phyloP scores from a whole-genome alignment of 306 rosid genomes.

The Adenanthera pavonina region DNA sequence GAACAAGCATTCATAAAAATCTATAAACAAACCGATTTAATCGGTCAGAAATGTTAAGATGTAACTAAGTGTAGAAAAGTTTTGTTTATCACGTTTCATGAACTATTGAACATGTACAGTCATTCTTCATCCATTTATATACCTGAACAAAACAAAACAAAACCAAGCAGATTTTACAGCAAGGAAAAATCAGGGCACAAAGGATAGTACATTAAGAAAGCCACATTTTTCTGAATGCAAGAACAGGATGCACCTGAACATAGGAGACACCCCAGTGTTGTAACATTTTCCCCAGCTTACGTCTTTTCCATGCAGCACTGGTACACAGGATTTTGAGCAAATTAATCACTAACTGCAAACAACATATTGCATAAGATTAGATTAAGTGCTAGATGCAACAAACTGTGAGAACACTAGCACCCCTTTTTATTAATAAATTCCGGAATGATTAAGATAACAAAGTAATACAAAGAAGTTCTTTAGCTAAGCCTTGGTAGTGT shows the following conservation, averaged over 20 bases:
- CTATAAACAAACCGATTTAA: neutral
- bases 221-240: constrained; percentile 13
- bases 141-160: neutral
- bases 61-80: constrained; percentile 20
- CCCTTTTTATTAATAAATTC: constrained; percentile 25
- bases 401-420: constrained; percentile 25
- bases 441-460: constrained; percentile 30
- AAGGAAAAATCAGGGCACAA: neutral
- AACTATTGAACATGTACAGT: neutral
- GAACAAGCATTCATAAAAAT: constrained; percentile 11
- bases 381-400: constrained; percentile 27
- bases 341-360: constrained; percentile 77
- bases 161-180: constrained; percentile 15
- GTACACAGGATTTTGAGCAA: constrained; percentile 87
- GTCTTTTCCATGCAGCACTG: constrained; percentile 97
- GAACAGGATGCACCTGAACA: constrained; percentile 70
- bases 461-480: neutral
- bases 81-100: constrained; percentile 1
- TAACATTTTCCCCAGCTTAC: constrained; percentile 94
- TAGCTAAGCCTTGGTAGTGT: neutral
- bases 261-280: constrained; percentile 93
- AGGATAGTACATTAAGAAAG: neutral
- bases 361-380: constrained; percentile 41
- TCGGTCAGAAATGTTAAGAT: constrained; percentile 7
- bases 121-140: constrained; percentile 3